Base-by-base conservation (phyloP, 345 rosid species). In the Citrus glauca region DNA sequence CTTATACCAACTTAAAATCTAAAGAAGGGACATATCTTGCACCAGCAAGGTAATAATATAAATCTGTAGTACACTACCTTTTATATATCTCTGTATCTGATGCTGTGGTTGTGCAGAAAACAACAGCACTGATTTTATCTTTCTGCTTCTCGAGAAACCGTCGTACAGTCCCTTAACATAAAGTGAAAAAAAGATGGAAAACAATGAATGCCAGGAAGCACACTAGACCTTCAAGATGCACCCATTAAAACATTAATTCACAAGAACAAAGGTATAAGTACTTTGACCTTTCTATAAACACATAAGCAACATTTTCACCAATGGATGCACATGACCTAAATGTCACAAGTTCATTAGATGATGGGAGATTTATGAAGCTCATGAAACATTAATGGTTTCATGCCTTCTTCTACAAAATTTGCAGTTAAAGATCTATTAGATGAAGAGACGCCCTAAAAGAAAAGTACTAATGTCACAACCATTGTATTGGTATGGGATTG, bases 61-160 rank as follows among this genome's bases (percentile, higher is more conserved):
- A 74, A 77, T 35, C 30, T 69, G 48, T 13, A 66, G 30, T n/a
- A 50, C 2, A 4, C 71, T 82, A 95, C 99, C 99, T 89, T 82
- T 92, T 91, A 81, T 96, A 96, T 82, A 94, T 96, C 86, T 96
- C 97, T 2, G 99, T 96, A 86, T 96, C 99, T 42, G 88, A 79
- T 53, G 93, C 81, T 53, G 97, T 92, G 61, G 89, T 82, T 53
- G 91, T 96, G 82, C 99, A 96, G 81, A 96, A 91, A 56, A 96
- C 99, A 78, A 96, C 87, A n/a, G 99, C 98, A 72, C 79, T 85
- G 40, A 96, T 82, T 79, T 87, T 91, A 86, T 90, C 95, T 83
- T 88, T 93, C 81, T 96, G 98, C 84, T 94, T 96, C 85, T 92
- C 99, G 28, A 96, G 90, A 79, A 96, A 89, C 73, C 98, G 95